Evolutionary conservation across 1,284 basidiomycete species (phyloP).

Genomic region (Cryptococcus maquisensis): DNA sequence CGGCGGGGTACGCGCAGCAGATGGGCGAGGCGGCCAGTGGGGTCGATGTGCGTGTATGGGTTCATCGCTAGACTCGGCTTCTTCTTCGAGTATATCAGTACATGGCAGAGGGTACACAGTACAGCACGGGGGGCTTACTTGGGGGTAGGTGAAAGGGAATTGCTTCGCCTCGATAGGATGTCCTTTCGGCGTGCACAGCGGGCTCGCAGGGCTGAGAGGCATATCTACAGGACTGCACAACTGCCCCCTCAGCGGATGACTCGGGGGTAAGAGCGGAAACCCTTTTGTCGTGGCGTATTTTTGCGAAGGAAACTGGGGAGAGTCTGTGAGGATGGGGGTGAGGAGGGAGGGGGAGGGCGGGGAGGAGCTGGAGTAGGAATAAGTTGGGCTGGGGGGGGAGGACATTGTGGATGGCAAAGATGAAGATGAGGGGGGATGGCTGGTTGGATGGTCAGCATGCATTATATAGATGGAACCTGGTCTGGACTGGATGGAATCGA

Average conservation of each 20-base stretch:
- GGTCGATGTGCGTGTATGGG: no score
- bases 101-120: no score
- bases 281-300: constrained; percentile 2
- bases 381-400: no score
- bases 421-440: neutral
- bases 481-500: no score
- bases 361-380: constrained; percentile 6
- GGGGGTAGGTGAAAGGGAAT: constrained; percentile 11
- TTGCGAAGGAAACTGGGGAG: neutral
- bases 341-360: constrained; percentile 1
- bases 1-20: constrained; percentile 35
- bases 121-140: constrained; percentile 5
- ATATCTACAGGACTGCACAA: constrained; percentile 11
- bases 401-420: neutral
- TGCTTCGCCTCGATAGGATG: constrained; percentile 18
- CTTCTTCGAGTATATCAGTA: no score
- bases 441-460: neutral
- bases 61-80: no score
- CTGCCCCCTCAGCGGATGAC: constrained; percentile 24
- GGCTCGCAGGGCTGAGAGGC: constrained; percentile 5
- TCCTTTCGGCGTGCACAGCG: constrained; percentile 30
- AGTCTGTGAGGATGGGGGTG: neutral
- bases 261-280: constrained; percentile 27
- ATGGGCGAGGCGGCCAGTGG: constrained; percentile 10
- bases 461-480: no score